Conservation (phyloP, 352 stramenopile genomes). For the Phytophthora colocasiae region DNA sequence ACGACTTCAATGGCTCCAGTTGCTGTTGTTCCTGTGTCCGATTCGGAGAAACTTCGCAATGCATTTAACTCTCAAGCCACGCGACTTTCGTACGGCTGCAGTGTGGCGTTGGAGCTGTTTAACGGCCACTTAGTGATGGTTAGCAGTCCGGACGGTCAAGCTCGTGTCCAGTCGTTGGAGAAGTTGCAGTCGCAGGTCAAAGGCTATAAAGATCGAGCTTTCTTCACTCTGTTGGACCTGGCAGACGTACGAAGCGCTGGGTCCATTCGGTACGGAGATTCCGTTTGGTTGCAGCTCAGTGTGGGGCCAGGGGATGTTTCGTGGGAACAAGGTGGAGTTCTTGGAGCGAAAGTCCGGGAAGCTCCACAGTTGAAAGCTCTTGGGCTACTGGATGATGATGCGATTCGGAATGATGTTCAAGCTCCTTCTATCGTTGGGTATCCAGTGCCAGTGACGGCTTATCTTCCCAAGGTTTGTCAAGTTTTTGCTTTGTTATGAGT, state of each 20-base stretch:
- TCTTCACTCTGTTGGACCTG: slow-evolving; percentile 80
- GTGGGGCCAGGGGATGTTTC: slow-evolving; percentile 66
- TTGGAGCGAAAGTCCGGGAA: slow-evolving; percentile 79
- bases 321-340: slow-evolving; percentile 79
- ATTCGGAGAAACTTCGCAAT: slow-evolving; percentile 73
- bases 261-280: slow-evolving; percentile 77
- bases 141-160: slow-evolving; percentile 61
- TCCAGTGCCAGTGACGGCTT: slow-evolving; percentile 68
- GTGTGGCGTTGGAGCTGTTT: slow-evolving; percentile 74
- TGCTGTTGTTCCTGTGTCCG: slow-evolving; percentile 32
- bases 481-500: background rate
- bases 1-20: background rate
- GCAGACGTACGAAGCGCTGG: slow-evolving; percentile 69
- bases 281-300: slow-evolving; percentile 80
- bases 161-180: slow-evolving; percentile 70
- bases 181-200: slow-evolving; percentile 59
- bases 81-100: slow-evolving; percentile 72
- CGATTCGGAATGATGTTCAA: slow-evolving; percentile 57
- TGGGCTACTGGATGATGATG: slow-evolving; percentile 51
- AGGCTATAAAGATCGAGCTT: slow-evolving; percentile 58
- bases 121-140: slow-evolving; percentile 83
- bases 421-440: slow-evolving; percentile 58
- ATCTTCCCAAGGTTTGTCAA: slow-evolving; percentile 68
- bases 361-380: slow-evolving; percentile 75
- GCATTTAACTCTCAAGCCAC: slow-evolving; percentile 75